Evolutionary conservation across 2,329 filamentous ascomycete species (phyloP).

Genomic region (Fusarium nelsonii): DNA sequence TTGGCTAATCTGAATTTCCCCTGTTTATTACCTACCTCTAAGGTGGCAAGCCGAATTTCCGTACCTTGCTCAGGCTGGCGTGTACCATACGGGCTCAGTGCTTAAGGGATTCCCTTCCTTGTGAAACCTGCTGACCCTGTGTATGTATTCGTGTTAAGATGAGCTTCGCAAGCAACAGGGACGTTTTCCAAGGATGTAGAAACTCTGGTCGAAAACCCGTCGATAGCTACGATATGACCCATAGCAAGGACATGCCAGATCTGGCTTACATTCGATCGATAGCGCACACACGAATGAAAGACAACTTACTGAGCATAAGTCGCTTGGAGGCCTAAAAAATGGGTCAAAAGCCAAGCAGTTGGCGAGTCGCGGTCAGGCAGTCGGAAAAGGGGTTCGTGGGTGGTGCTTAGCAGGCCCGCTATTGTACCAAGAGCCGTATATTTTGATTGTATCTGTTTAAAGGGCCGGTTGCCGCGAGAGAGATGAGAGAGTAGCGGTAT

Average conservation of each 20-base stretch:
- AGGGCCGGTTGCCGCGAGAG: conserved; percentile 12
- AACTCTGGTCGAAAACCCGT: conserved; percentile 7
- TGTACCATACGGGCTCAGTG: background rate
- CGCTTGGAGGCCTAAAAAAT: conserved; percentile 15
- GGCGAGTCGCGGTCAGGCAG: conserved; percentile 12
- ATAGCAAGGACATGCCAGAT: conserved; percentile 1
- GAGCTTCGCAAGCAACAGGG: background rate
- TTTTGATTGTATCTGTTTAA: conserved; percentile 1
- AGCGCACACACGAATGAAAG: background rate
- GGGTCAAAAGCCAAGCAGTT: conserved; percentile 8
- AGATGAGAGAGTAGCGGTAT: conserved; percentile 25
- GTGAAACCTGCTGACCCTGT: background rate
- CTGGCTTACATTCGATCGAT: background rate
- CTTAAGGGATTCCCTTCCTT: background rate
- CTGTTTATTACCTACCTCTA: background rate
- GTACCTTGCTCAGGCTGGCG: background rate
- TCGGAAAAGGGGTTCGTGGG: conserved; percentile 22
- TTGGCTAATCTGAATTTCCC: background rate
- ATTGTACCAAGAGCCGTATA: conserved; percentile 13
- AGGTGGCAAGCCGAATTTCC: background rate
- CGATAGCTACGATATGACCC: background rate
- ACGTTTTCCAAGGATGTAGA: background rate
- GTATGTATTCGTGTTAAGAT: background rate
- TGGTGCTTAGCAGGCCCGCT: conserved; percentile 9
- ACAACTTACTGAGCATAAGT: background rate